Evolutionary conservation across 805 yeast species (phyloP), one percentile per base, ranked within the genome.

Genomic region (Wickerhamiella vanderwaltii): DNA sequence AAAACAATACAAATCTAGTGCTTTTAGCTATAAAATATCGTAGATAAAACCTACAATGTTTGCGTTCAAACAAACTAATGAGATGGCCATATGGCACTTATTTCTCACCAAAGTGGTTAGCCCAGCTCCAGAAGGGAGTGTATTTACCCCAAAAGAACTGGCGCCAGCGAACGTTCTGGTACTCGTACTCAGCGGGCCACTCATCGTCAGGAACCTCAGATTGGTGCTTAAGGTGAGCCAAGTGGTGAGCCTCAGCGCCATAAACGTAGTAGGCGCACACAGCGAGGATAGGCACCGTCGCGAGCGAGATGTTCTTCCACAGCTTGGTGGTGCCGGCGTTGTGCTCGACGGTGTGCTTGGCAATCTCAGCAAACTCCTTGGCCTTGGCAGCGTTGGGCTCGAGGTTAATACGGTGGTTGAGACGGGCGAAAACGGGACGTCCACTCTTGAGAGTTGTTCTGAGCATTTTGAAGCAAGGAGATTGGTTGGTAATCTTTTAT

Each of bases 121-220:
- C 73, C 57, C 75, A 81, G 72, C 85, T 85, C 98, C 98, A 91
- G 81, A 91, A 91, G 61, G 80, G 68, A 49, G 97, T 85, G 75
- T 83, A 78, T 61, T 91, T 88, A 61, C 98, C 98, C 97, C 97
- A 91, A 79, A 86, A 88, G 75, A 75, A 88, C 47, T 81, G 78
- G 64, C 76, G 79, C 60, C 63, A 61, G 76, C 97, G 84, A 55
- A 86, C 64, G 73, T 91, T 91, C 72, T 80, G 87, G 76, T 75
- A 91, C 56, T 78, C 87, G 70, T 83, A 83, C 66, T 81, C 91
- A 48, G 63, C 67, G 58, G 96, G 96, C 86, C 94, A 83, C 61
- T 87, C 94, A 54, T 79, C 88, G 62, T 87, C 96, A 25, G 85
- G 63, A 45, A 84, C 67, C 55, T 69, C 68, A 39, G 64, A 60